A percentile compares a stretch with the other conserved stretches of the same genome.
Evolutionary conservation across 306 rosid species (phyloP).

Genomic region (Pachyrhizus erosus): DNA sequence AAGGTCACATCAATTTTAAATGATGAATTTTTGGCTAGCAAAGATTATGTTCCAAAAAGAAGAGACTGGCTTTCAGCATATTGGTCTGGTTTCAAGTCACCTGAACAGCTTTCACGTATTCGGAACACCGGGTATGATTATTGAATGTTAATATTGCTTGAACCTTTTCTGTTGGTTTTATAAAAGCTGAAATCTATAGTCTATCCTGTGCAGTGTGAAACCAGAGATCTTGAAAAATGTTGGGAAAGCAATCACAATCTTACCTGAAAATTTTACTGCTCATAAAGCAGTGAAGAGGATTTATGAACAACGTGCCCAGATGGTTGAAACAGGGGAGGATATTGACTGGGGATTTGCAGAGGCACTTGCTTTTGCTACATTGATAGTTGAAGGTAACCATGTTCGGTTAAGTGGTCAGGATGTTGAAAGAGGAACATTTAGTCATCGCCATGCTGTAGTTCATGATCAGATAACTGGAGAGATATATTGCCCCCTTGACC

Average conservation of each 20-base stretch:
- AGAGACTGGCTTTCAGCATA: slow-evolving; percentile 99
- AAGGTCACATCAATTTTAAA: slow-evolving; percentile 75
- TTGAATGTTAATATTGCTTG: slow-evolving; percentile 15
- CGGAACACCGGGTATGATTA: slow-evolving; percentile 81
- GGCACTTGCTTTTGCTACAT: slow-evolving; percentile 94
- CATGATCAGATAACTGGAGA: slow-evolving; percentile 88
- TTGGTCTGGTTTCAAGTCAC: slow-evolving; percentile 98
- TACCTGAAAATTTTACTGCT: slow-evolving; percentile 76
- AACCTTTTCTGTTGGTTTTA: slow-evolving; percentile 24
- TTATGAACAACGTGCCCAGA: slow-evolving; percentile 81
- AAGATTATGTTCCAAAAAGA: slow-evolving; percentile 75
- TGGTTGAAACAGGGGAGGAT: slow-evolving; percentile 88
- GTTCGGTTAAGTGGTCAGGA: slow-evolving; percentile 95
- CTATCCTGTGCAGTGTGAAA: slow-evolving; percentile 66
- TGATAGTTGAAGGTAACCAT: slow-evolving; percentile 88
- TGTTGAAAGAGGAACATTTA: slow-evolving; percentile 95
- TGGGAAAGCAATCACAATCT: slow-evolving; percentile 78
- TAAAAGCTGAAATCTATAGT: slow-evolving; percentile 23
- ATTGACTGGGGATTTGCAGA: slow-evolving; percentile 96
- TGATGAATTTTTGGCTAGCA: slow-evolving; percentile 85
- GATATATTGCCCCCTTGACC: slow-evolving; percentile 81
- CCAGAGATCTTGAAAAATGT: slow-evolving; percentile 88
- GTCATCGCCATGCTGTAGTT: slow-evolving; percentile 91
- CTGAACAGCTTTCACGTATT: slow-evolving; percentile 88
- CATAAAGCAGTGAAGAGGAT: slow-evolving; percentile 91